phyloP scores from a whole-genome alignment of 2,329 filamentous ascomycete genomes.

The Colletotrichum sp. region DNA sequence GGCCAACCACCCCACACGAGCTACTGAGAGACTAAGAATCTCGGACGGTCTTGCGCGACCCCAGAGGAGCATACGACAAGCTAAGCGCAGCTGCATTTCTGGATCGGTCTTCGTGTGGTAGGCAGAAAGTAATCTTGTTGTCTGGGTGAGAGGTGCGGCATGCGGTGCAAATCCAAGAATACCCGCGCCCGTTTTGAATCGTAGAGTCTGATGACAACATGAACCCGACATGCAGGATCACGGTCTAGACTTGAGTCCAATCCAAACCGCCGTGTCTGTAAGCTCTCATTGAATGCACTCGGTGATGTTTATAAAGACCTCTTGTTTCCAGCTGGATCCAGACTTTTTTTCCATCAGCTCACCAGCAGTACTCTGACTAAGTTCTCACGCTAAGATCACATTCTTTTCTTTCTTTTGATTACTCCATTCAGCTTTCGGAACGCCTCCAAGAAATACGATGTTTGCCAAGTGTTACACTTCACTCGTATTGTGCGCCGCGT shows the following conservation, averaged over 20 bases:
- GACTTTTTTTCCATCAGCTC: neutral
- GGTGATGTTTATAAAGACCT: neutral
- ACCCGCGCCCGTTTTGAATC: neutral
- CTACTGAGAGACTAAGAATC: neutral
- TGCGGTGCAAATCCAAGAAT: neutral
- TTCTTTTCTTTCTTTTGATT: too few relatives aligned
- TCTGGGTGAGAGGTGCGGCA: neutral
- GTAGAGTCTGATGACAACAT: neutral
- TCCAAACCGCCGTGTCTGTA: rapidly evolving
- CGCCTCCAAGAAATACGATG: neutral
- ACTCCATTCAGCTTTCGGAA: neutral
- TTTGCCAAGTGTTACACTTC: neutral
- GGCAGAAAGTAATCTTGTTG: neutral
- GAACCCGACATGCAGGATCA: neutral
- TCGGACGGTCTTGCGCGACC: neutral
- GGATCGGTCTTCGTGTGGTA: neutral
- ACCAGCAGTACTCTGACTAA: neutral
- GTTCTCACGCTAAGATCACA: neutral
- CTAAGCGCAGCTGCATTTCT: neutral
- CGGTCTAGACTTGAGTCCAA: neutral
- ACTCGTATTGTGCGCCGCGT: neutral
- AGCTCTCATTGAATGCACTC: neutral
- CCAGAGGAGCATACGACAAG: neutral
- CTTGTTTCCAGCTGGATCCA: neutral
- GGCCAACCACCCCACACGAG: neutral